Evolutionary conservation across 768 basidiomycete genomes (phyloP), one percentile per base, ranked within the genome.

Genomic region (Suillus subaureus): DNA sequence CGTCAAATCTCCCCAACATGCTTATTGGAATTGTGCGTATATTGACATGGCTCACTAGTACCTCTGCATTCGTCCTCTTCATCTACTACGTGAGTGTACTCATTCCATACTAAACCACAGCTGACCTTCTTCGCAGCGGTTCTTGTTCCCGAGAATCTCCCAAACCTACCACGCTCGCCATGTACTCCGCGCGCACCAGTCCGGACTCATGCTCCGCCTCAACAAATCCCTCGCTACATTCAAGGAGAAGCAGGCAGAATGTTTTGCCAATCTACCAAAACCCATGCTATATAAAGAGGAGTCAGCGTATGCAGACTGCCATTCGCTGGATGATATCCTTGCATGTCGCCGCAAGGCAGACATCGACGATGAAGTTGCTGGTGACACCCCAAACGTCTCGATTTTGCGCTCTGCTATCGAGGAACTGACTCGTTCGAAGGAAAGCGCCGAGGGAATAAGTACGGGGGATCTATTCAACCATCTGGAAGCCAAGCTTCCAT

Each of bases 1-100:
- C 90, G 3, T 93, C 91, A 4, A 86, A 84, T 69, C 77, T 93
- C 1, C 91, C 91, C 0, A 81, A 82, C 54, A 81, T 93, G 45
- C 77, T 93, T n/a, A 74, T 87, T 13, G 90, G 88, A 3, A 75
- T 88, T 21, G 76, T 80, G 31, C 84, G 89, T 51, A 75, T 92
- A 23, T 83, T 90, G 60, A 78, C 79, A 8, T 93, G 91, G 92
- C 71, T 91, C 64, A 80, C 83, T 2, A 89, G 92, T 6, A 83
- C 89, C 12, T 87, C 89, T 54, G 84, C 86, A 1, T 75, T 81
- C 1, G 72, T 90, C 13, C 70, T 89, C 18, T 79, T 91, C 61
- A 69, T 89, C 55, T 93, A 91, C 77, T 86, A 90, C 68, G 91
- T 92, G 70, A 67, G 89, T 52, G 43, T 28, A 12, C 37, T 45